Evolutionary conservation across 164 flowering plant genomes (phyloP).

Genomic region (Vitis riparia): DNA sequence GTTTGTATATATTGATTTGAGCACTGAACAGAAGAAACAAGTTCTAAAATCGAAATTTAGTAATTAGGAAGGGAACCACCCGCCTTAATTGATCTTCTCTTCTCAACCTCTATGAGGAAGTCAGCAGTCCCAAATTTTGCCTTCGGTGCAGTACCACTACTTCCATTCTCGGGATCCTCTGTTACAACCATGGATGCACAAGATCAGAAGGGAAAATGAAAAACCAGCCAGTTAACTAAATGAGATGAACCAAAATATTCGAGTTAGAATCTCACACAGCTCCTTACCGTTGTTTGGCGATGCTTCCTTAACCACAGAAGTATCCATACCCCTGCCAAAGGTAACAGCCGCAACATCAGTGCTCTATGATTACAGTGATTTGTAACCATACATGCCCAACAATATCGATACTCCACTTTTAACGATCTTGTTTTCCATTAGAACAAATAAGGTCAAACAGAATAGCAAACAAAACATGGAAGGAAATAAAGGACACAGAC

Average conservation of each 20-base stretch:
- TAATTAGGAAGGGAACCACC: neutral
- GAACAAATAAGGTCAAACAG: too few species aligned
- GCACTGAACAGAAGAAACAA: too few species aligned
- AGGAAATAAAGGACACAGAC: neutral
- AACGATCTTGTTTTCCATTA: too few species aligned
- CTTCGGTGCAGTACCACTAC: conserved; percentile 23
- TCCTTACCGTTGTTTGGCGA: conserved; percentile 10
- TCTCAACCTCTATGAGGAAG: conserved; percentile 69
- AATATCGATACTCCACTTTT: neutral
- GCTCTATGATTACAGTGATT: neutral
- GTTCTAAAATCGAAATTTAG: neutral
- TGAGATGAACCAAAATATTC: neutral
- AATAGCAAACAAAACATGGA: too few species aligned
- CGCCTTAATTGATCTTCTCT: conserved; percentile 79
- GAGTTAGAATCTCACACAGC: neutral
- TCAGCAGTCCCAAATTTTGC: conserved; percentile 70
- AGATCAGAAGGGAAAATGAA: neutral
- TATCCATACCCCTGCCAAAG: conserved; percentile 13
- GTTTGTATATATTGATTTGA: too few species aligned
- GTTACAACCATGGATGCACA: conserved; percentile 17
- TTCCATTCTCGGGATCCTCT: conserved; percentile 30
- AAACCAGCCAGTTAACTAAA: neutral
- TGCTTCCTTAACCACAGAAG: conserved; percentile 3
- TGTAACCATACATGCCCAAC: neutral
- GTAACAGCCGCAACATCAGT: neutral